Base-by-base conservation (phyloP, 768 basidiomycete species). In the Naganishia randhawae region DNA sequence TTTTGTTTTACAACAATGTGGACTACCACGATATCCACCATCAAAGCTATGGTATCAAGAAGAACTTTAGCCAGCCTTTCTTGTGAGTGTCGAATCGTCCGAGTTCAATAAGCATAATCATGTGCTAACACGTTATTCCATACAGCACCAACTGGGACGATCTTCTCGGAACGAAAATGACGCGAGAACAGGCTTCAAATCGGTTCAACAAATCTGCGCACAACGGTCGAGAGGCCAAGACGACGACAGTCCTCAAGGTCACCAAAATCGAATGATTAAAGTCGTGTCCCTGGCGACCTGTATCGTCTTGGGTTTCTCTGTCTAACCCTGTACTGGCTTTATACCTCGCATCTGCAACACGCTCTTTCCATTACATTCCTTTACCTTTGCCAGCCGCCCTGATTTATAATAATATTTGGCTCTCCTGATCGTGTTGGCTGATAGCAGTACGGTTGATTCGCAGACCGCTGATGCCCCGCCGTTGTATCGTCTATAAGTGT, bases 21-120 rank as follows among this genome's bases (percentile, higher is more conserved):
- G 91, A 95, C 80, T 99, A 95, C 80, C 95, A 97, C 78, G 95
- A 97, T 79, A 96, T 98, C 69, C 95, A 98, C 76, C 95, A 97
- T 79, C 92, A 94, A 84, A 90, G 89, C 67, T 74, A 81, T 81
- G 95, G 95, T 3, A 91, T 96, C 82, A 97, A 97, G 81, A 89
- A 87, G 50, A 99, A 99, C 77, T 99, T 93, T 77, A 84, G 90
- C 0, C 94, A 98, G 75, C 94, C 94, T 0, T 98, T 92, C 83
- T 99, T 94, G 80, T 81, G 61, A 76, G 80, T 79, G 33, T 7
- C 25, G 19, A 27, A n/a, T n/a, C n/a, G n/a, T n/a, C n/a, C n/a
- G n/a, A n/a, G n/a, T n/a, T n/a, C n/a, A n/a, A n/a, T n/a, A n/a
- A n/a, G n/a, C n/a, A n/a, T n/a, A n/a, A 29, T 27, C 4, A 13